Conservation (phyloP, 2,329 filamentous ascomycete genomes). For the Orbilia ellipsospora region DNA sequence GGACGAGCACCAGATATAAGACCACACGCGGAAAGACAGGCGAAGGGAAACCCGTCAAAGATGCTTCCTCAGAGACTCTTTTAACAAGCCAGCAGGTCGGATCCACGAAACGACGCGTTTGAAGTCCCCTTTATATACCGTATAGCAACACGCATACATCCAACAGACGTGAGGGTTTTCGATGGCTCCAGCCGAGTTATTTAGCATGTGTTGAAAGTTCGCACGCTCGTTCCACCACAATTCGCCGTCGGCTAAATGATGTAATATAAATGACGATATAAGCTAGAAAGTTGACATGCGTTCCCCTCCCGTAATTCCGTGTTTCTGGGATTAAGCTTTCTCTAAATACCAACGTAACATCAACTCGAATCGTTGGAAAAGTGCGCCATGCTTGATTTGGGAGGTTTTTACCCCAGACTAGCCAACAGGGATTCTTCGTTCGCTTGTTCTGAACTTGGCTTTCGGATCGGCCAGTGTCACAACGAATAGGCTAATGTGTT, state of each 20-base stretch:
- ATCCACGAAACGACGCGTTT: not conserved
- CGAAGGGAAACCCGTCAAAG: not conserved
- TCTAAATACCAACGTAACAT: too few relatives aligned
- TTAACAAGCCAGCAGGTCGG: not conserved
- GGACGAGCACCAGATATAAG: conserved; percentile 1
- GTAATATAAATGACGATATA: conserved; percentile 1
- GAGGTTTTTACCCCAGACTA: not conserved
- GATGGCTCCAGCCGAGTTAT: not conserved
- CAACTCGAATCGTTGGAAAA: conserved; percentile 21
- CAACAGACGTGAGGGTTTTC: not conserved
- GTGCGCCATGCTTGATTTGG: conserved; percentile 17
- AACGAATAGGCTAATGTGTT: conserved; percentile 23
- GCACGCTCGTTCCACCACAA: not conserved
- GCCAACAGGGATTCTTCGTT: conserved; percentile 3
- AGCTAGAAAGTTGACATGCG: not conserved
- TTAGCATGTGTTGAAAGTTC: not conserved
- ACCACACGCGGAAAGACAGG: not conserved
- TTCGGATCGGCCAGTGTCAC: conserved; percentile 10
- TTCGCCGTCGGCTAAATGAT: conserved; percentile 10
- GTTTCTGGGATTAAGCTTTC: conserved; percentile 9
- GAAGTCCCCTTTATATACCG: not conserved
- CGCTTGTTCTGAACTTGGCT: conserved; percentile 16
- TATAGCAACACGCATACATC: not conserved
- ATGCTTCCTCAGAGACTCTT: conserved; percentile 1
- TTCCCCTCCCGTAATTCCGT: conserved; percentile 6